phyloP scores from a whole-genome alignment of 306 rosid species.

The Castanea crenata region DNA sequence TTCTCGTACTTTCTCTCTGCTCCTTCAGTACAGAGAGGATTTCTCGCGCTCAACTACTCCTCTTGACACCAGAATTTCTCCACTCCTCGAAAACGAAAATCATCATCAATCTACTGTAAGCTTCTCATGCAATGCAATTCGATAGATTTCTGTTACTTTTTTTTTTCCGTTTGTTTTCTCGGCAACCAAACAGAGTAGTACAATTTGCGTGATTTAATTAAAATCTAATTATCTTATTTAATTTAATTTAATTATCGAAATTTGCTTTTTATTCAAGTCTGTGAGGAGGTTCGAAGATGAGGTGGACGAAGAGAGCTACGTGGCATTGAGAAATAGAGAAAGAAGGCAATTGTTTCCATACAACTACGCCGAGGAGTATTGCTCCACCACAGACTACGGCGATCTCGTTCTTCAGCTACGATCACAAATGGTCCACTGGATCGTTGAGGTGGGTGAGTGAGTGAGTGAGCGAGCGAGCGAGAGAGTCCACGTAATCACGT shows the following conservation, averaged over 20 bases:
- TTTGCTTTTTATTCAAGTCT: slow-evolving; percentile 33
- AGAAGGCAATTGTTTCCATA: slow-evolving; percentile 39
- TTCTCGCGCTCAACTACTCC: slow-evolving; percentile 38
- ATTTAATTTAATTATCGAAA: not conserved
- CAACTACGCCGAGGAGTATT: slow-evolving; percentile 52
- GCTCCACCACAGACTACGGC: slow-evolving; percentile 48
- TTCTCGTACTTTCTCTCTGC: slow-evolving; percentile 58
- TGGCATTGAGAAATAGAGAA: slow-evolving; percentile 64
- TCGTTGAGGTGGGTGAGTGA: slow-evolving; percentile 66
- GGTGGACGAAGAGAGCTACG: slow-evolving; percentile 76
- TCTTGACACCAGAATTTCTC: slow-evolving; percentile 3
- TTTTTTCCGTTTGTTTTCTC: not conserved
- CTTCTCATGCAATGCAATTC: slow-evolving; percentile 1
- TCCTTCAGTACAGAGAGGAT: slow-evolving; percentile 56
- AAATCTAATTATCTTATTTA: not conserved
- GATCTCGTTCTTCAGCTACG: slow-evolving; percentile 66
- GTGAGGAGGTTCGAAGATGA: slow-evolving; percentile 47
- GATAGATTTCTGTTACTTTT: not conserved
- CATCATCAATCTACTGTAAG: slow-evolving; percentile 44
- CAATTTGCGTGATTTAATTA: not conserved
- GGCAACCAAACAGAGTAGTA: not conserved
- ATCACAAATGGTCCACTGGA: slow-evolving; percentile 72
- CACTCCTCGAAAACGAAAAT: slow-evolving; percentile 31
- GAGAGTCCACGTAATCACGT: not conserved
- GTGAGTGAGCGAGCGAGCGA: too few species aligned